These are phyloP conservation scores for Penicillium diatomitis DNA, from an alignment of 495 filamentous ascomycete species.

Conservation along the genomic window DNA sequence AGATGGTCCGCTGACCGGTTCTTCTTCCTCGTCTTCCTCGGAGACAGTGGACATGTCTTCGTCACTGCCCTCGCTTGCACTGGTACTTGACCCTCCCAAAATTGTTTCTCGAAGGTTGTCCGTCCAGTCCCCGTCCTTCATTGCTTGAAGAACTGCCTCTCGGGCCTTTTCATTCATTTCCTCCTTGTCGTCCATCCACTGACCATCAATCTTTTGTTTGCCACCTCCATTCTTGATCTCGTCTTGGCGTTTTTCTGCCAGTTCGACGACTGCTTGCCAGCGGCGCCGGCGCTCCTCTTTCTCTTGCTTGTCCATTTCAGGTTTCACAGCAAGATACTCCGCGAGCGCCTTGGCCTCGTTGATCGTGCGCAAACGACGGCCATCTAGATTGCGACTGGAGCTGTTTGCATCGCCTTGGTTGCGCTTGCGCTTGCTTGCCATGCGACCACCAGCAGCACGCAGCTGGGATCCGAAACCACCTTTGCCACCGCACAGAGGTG, in stretches of 20 bases:
- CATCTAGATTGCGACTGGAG: constrained; percentile 88
- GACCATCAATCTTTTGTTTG: constrained; percentile 67
- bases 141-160: constrained; percentile 69
- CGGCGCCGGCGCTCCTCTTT: constrained; percentile 70
- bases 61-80: constrained; percentile 42
- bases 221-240: constrained; percentile 60
- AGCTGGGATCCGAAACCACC: constrained; percentile 97
- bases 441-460: constrained; percentile 91
- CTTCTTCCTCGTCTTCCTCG: constrained; percentile 40
- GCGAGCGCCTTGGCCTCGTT: constrained; percentile 91
- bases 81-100: constrained; percentile 36
- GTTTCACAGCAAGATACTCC: constrained; percentile 90
- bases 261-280: constrained; percentile 78
- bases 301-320: constrained; percentile 90
- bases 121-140: constrained; percentile 53
- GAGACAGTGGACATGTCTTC: constrained; percentile 31
- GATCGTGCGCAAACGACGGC: constrained; percentile 79
- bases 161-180: constrained; percentile 73
- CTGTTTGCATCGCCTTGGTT: constrained; percentile 75
- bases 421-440: constrained; percentile 88
- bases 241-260: constrained; percentile 70
- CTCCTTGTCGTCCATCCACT: constrained; percentile 91
- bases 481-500: constrained; percentile 78
- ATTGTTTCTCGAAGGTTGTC: constrained; percentile 38
- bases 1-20: constrained; percentile 26